Evolutionary conservation across 805 yeast species (phyloP), one percentile per base, ranked within the genome.

Genomic region (Suhomyces prunicola): DNA sequence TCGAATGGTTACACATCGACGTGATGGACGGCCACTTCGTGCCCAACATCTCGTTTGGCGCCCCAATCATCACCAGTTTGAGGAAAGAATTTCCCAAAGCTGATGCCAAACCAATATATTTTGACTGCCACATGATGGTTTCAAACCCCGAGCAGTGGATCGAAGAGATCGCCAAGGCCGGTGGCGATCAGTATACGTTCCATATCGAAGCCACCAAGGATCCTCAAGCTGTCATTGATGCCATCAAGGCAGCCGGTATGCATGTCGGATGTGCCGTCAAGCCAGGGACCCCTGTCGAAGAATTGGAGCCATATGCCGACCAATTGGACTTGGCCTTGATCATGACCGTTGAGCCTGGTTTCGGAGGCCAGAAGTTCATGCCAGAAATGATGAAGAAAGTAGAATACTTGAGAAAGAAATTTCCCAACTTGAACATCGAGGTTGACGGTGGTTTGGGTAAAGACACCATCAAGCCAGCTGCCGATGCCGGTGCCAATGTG

Each of bases 81-180:
- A 83, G 97, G 63, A 80, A 84, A 57, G 83, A 84, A 33, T 81
- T 91, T 46, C 97, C 98, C 49, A 78, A 86, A 64, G 79, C 80
- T 17, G 78, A 78, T 5, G 69, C 69, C 5, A 75, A 75, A 56
- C 77, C 81, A 24, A 63, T 72, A 46, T 82, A 82, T 57, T 93
- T 94, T 66, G 99, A 94, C 70, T 93, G 98, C 72, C 99, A 94
- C 73, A 92, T 94, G 97, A 94, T 94, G 99, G 97, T 94, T 41
- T 77, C 91, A 22, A 74, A 79, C 52, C 99, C 99, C 13, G 96
- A 89, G 67, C 84, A 85, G 66, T 94, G 98, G 98, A 94, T 94
- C 52, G 87, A 82, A 48, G 96, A 88, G 57, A 86, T 94, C 62
- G 97, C 96, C 45, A 83, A 86, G 59, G 93, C 92, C 45, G 98